A percentile compares a stretch with the other conserved stretches of the same genome.
Conservation (phyloP, 2,329 filamentous ascomycete genomes). For the Sarocladium oryzae region DNA sequence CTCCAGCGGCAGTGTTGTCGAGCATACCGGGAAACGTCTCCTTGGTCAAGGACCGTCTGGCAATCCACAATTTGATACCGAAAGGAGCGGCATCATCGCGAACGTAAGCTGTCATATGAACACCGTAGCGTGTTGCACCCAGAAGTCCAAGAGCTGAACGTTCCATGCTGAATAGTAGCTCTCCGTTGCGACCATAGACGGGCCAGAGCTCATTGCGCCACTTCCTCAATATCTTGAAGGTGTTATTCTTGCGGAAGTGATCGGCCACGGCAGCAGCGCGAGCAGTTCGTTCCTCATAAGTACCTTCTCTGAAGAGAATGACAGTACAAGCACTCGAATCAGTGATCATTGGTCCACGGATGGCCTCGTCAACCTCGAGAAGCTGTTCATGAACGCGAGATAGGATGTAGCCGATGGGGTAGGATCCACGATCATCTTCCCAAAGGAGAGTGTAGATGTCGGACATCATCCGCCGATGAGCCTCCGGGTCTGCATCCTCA, state of each 20-base stretch:
- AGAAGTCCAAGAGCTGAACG: conserved; percentile 68
- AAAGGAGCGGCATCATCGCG: conserved; percentile 30
- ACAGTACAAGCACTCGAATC: conserved; percentile 56
- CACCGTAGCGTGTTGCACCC: conserved; percentile 70
- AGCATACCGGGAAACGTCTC: conserved; percentile 87
- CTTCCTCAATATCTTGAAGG: conserved; percentile 67
- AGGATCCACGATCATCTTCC: conserved; percentile 55
- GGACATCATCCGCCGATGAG: neutral
- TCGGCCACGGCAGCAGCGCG: conserved; percentile 49
- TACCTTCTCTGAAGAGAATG: conserved; percentile 50
- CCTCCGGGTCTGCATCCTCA: conserved; percentile 43
- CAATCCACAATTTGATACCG: conserved; percentile 77
- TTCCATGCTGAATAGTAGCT: conserved; percentile 68
- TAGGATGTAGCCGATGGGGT: conserved; percentile 57
- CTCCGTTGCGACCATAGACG: conserved; percentile 59
- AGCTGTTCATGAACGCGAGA: conserved; percentile 44
- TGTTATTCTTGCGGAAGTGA: conserved; percentile 62
- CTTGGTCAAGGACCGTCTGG: conserved; percentile 68
- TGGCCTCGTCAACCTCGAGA: conserved; percentile 34
- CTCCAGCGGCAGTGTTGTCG: conserved; percentile 87
- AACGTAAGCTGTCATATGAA: conserved; percentile 74
- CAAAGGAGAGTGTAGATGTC: conserved; percentile 62
- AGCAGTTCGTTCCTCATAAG: conserved; percentile 56
- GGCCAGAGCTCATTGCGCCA: conserved; percentile 81
- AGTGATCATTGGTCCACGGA: conserved; percentile 55